Evolutionary conservation across 306 rosid species (phyloP), one percentile per base, ranked within the genome.

Genomic region (Vachellia pachyceras): DNA sequence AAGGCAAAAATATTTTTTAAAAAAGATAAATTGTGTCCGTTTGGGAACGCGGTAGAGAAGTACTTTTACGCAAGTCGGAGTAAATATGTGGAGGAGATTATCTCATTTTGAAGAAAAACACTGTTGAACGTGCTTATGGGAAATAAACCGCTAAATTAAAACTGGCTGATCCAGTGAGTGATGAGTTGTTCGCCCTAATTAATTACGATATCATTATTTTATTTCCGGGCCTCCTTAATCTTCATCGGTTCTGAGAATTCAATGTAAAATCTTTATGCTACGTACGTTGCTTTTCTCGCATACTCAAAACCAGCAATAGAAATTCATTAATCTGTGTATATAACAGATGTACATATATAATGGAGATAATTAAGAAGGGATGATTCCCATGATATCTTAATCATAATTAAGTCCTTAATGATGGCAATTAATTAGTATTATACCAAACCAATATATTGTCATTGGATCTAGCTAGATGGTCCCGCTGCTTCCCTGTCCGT

Each of bases 341-440:
- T 25, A 75, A 76, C 82, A 54, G 76, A 54, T 71, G 29, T 39
- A 4, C 44, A 25, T 39, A 4, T 22, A 25, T 58, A 1, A 23
- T 58, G 65, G 42, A 55, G 50, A 8, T 29, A 29, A 29, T 79
- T 75, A 54, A 57, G 60, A 79, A 60, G 63, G 86, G 78, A 77
- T 76, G 78, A 77, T 76, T 79, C 85, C 81, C 79, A 86, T 81
- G 29, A 69, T 29, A 29, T 75, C 73, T 23, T 45, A 67, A 80
- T 64, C 35, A 83, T 69, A 79, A 84, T 89, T 68, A 86, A 83
- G n/a, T 78, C 80, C 63, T 84, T 85, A 84, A 85, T 77, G 61
- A 80, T 17, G n/a, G 55, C 79, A 46, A 83, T 75, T 82, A 66
- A 66, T 36, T 72, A 86, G 0, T 17, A 50, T 54, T 54, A 54